Evolutionary conservation across 768 basidiomycete genomes (phyloP).

Genomic region (Vishniacozyma victoriae): DNA sequence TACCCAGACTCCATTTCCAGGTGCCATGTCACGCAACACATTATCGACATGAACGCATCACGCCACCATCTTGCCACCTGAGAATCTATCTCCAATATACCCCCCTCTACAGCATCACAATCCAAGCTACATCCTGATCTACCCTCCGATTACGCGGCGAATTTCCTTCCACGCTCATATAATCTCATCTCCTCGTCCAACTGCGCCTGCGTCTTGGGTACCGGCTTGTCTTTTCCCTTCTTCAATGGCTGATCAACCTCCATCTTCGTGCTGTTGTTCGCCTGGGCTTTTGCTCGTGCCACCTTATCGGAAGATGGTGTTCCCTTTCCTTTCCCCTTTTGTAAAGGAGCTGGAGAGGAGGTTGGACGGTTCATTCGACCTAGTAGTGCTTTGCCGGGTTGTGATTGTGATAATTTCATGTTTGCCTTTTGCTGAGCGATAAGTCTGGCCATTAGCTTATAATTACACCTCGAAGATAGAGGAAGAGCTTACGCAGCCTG

Average conservation of each 20-base stretch:
- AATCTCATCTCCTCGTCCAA: constrained; percentile 40
- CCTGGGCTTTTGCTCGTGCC: constrained; percentile 24
- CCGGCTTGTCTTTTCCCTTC: constrained; percentile 18
- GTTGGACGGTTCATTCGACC: constrained; percentile 5
- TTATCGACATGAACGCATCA: too few relatives aligned
- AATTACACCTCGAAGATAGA: not conserved
- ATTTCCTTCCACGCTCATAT: constrained; percentile 28
- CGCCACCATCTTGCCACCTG: too few relatives aligned
- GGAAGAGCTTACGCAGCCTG: constrained; percentile 23
- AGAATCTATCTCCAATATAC: too few relatives aligned
- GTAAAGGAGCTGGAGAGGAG: too few relatives aligned
- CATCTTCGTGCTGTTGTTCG: constrained; percentile 16
- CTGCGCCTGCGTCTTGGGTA: constrained; percentile 30
- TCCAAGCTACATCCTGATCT: too few relatives aligned
- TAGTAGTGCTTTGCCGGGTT: constrained; percentile 21
- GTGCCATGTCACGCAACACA: too few relatives aligned
- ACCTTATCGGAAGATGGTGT: constrained; percentile 27
- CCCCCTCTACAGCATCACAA: too few relatives aligned
- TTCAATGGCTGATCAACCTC: constrained; percentile 23
- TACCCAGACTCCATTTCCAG: too few relatives aligned
- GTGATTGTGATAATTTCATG: constrained; percentile 6
- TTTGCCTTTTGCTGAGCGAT: constrained; percentile 34
- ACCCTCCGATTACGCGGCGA: too few relatives aligned
- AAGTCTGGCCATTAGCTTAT: constrained; percentile 6
- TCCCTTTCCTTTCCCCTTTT: not conserved